Conservation (phyloP, 2,329 filamentous ascomycete genomes). For the Didymella arachidicola region DNA sequence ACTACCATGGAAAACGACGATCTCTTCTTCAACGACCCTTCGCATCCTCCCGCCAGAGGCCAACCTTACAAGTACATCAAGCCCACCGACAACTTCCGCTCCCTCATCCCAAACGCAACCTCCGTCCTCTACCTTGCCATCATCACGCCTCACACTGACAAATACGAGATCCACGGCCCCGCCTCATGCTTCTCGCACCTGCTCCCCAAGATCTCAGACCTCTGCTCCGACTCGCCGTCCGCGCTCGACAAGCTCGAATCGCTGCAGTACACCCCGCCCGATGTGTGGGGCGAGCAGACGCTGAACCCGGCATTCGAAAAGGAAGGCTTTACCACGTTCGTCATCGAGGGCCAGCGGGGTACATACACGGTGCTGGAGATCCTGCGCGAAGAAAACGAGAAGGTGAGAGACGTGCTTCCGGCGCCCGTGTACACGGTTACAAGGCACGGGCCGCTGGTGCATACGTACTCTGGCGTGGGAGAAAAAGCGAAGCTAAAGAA, state of each 20-base stretch:
- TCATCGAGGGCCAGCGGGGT: slow-evolving; percentile 29
- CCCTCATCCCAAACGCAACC: slow-evolving; percentile 2
- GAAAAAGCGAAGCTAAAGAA: neutral
- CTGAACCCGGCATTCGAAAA: slow-evolving; percentile 7
- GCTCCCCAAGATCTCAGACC: slow-evolving; percentile 24
- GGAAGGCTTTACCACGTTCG: slow-evolving; percentile 23
- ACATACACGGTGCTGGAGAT: slow-evolving; percentile 25
- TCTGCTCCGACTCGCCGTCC: slow-evolving; percentile 25
- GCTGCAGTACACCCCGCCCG: slow-evolving; percentile 3
- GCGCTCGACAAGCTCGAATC: slow-evolving; percentile 33
- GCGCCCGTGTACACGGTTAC: slow-evolving; percentile 32
- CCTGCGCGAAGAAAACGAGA: slow-evolving; percentile 20
- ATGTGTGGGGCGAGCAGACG: slow-evolving; percentile 18
- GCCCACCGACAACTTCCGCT: slow-evolving; percentile 27
- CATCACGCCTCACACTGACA: slow-evolving; percentile 34
- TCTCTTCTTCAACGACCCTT: slow-evolving; percentile 19
- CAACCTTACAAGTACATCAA: slow-evolving; percentile 8
- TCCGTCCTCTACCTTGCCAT: slow-evolving; percentile 38
- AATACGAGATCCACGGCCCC: slow-evolving; percentile 30
- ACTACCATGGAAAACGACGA: slow-evolving; percentile 19
- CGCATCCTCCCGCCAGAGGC: neutral
- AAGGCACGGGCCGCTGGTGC: slow-evolving; percentile 26
- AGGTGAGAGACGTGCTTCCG: slow-evolving; percentile 18
- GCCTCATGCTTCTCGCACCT: slow-evolving; percentile 26
- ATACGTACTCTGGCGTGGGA: neutral